phyloP scores from a whole-genome alignment of 2,329 filamentous ascomycete species.

The Chalaropsis thielavioides region DNA sequence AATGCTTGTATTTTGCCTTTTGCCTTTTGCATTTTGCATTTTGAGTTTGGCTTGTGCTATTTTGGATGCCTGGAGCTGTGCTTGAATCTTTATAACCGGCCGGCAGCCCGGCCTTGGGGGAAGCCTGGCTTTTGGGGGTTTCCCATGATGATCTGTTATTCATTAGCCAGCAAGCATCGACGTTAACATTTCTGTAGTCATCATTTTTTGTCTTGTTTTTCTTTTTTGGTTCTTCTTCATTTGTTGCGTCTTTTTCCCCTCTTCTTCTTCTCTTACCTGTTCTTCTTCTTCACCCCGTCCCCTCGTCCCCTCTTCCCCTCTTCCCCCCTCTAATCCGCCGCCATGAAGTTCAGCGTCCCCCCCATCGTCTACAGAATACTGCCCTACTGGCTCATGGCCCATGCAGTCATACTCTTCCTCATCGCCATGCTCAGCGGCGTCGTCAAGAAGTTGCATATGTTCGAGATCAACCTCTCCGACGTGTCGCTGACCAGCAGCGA shows the following conservation, averaged over 20 bases:
- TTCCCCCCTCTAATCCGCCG: neutral
- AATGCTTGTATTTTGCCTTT: too few relatives aligned
- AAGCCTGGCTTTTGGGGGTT: neutral
- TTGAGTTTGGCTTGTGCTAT: neutral
- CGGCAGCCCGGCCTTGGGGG: neutral
- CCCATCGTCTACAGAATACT: neutral
- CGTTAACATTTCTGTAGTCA: too few relatives aligned
- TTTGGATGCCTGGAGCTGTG: neutral
- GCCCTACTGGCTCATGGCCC: neutral
- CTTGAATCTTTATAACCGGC: neutral
- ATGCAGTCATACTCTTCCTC: slow-evolving; percentile 53
- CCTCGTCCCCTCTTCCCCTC: neutral
- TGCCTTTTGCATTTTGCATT: too few relatives aligned
- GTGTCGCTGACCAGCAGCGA: slow-evolving; percentile 20
- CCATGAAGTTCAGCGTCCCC: neutral
- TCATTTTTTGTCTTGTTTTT: too few relatives aligned
- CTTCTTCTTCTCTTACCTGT: neutral
- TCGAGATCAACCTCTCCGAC: slow-evolving; percentile 47
- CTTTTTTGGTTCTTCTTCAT: too few relatives aligned
- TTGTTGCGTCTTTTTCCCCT: neutral
- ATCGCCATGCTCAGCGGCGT: slow-evolving; percentile 43
- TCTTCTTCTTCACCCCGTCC: neutral
- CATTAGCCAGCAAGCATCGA: too few relatives aligned
- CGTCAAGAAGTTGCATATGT: slow-evolving; percentile 43
- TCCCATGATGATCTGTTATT: neutral